Evolutionary conservation across 2,329 filamentous ascomycete genomes (phyloP), one percentile per base, ranked within the genome.

Genomic region (Neofusicoccum umdonicola): DNA sequence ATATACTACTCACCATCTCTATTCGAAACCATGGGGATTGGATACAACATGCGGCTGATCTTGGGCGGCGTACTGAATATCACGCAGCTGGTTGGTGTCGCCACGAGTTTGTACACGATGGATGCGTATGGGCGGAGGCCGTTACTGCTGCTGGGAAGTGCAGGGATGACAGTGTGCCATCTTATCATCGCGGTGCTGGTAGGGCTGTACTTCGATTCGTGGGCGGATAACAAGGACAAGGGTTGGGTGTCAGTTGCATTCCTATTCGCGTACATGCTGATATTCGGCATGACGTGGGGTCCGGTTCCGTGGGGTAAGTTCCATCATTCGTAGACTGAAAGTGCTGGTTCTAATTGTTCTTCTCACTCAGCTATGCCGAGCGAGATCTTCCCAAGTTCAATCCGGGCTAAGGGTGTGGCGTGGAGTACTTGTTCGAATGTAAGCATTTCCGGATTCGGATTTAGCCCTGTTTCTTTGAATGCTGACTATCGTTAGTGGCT

Each of bases 381-480:
- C 35, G 86, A 92, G 66, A 86, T 91, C n/a, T 90, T 90, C 48
- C 86, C 86, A 0, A 83, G 82, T 1, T 82, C 81, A 0, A 76
- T 85, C 0, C 80, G 87, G 5, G 87, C 87, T 2, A 90, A 90
- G 72, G 89, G 88, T 39, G 87, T 88, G 0, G 87, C 87, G 1
- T 77, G 89, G 2, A 86, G 85, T 0, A 89, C 87, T 0, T 85
- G 83, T 65, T 83, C 83, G 5, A 88, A 87, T 75, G 54, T 45
- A 19, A 58, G 54, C 34, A 7, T 9, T 5, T 3, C 11, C 11
- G 8, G 6, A 9, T 90, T 88, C 77, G 13, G 17, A 17, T 17
- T 4, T 34, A 9, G 63, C 77, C n/a, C 4, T 37, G 12, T 7
- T 12, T 22, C 27, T n/a, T 9, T n/a, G 37, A 6, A 37, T 22